Base-by-base conservation (phyloP, 352 stramenopile genomes). In the Pythium pyrilobum region DNA sequence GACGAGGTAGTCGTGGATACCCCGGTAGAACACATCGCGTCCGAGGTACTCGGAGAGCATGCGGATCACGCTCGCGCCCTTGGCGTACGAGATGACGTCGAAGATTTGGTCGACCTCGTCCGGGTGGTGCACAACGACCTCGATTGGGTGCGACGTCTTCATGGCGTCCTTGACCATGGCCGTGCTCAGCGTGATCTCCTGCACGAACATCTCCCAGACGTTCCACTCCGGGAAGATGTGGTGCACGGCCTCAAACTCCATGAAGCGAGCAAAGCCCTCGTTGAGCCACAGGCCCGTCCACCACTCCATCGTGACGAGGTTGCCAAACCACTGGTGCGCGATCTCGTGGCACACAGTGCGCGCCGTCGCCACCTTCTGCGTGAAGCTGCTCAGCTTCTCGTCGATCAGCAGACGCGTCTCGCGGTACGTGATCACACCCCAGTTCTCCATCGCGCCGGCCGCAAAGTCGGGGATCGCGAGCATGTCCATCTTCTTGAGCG, bases 71-170 rank as follows among this genome's bases (percentile, higher is more conserved):
- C 77, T 88, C 1, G 78, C 74, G 0, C 81, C 95, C 70, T 98
- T 98, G 59, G 79, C 81, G 69, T 98, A 98, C 59, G 75, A 95
- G 69, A 99, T 99, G 5, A 90, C 95, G 72, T 99, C 96, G 70
- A 99, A 99, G 47, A 99, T 97, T 72, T 99, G 85, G 68, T 99
- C 93, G 12, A 99, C 92, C 63, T 99, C 96, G 52, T 98, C 92
- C 2, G 81, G 79, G 56, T 92, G 74, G 53, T 92, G 72, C 50
- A 98, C 97, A 12, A 83, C 85, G 2, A 99, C 95, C 56, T 98
- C 89, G 45, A 98, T 98, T 21, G 94, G 92, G 66, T 98, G 94
- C 39, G 81, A 92, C 32, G 77, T 85, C 21, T 98, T 66, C 50
- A 90, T 87, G 46, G 85, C 82, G 77, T 99, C 96, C 53, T 98